Percentiles rank a stretch among this genome's conserved stretches.
These are phyloP conservation scores for Sesbania bispinosa DNA, from an alignment of 306 rosid species.

Conservation along the genomic window DNA sequence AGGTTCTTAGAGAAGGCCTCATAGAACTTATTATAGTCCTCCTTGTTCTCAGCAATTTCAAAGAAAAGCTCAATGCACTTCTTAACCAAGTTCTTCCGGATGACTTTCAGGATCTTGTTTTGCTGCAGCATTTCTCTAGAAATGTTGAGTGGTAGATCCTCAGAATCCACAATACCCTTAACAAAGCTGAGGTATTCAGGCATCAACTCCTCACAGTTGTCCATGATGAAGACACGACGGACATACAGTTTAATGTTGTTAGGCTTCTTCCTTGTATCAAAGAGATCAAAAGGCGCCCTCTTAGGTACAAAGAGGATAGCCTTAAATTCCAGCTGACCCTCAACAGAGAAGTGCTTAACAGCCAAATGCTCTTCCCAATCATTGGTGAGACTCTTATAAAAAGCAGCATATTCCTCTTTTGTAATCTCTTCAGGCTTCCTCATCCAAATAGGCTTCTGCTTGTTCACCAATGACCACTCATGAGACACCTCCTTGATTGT, in stretches of 20 bases:
- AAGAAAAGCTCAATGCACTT: conserved; percentile 83
- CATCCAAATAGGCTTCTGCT: conserved; percentile 97
- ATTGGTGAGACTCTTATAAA: conserved; percentile 88
- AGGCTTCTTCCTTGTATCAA: conserved; percentile 92
- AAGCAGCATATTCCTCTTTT: conserved; percentile 89
- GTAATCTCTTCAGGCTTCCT: conserved; percentile 92
- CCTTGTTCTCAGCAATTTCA: conserved; percentile 95
- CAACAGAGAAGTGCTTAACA: conserved; percentile 96
- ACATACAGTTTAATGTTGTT: conserved; percentile 89
- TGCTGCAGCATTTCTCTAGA: conserved; percentile 90
- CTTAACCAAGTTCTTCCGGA: conserved; percentile 86
- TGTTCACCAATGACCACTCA: conserved; percentile 93
- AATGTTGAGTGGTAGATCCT: conserved; percentile 91
- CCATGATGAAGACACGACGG: conserved; percentile 91
- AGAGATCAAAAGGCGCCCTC: conserved; percentile 94
- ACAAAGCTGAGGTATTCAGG: conserved; percentile 86
- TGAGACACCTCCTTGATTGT: conserved; percentile 83
- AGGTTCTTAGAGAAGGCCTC: conserved; percentile 92
- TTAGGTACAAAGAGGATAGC: conserved; percentile 88
- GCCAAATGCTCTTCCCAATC: conserved; percentile 96
- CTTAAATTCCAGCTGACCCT: conserved; percentile 93
- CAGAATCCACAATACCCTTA: conserved; percentile 94
- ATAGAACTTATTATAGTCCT: conserved; percentile 84
- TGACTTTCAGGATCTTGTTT: conserved; percentile 88
- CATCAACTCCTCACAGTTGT: conserved; percentile 94